Conservation (phyloP, 495 filamentous ascomycete species). For the Xylaria castorea region DNA sequence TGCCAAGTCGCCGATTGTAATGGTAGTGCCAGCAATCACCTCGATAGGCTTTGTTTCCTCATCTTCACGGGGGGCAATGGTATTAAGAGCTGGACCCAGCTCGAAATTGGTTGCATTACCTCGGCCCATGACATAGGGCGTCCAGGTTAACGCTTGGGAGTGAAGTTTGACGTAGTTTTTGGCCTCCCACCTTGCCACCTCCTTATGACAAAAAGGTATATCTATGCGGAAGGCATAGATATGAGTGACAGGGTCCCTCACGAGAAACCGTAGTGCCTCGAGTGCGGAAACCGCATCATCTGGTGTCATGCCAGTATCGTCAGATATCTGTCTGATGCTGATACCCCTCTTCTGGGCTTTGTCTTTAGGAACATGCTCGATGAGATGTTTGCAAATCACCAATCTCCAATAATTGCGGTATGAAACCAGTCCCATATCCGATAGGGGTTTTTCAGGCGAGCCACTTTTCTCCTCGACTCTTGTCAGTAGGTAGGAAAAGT, state of each 20-base stretch:
- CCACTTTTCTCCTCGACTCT: slow-evolving; percentile 92
- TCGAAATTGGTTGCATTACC: slow-evolving; percentile 85
- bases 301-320: slow-evolving; percentile 91
- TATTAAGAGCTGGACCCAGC: slow-evolving; percentile 78
- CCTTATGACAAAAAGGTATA: slow-evolving; percentile 78
- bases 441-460: slow-evolving; percentile 95
- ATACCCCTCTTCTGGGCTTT: slow-evolving; percentile 65
- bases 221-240: slow-evolving; percentile 89
- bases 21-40: slow-evolving; percentile 35
- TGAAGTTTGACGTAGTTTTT: slow-evolving; percentile 89
- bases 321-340: slow-evolving; percentile 81
- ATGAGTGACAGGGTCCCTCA: slow-evolving; percentile 86
- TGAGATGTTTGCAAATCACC: slow-evolving; percentile 77
- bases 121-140: slow-evolving; percentile 95
- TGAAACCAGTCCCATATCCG: slow-evolving; percentile 95
- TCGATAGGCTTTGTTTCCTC: slow-evolving; percentile 56
- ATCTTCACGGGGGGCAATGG: slow-evolving; percentile 83
- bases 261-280: slow-evolving; percentile 85
- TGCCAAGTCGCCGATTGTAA: slow-evolving; percentile 45
- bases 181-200: slow-evolving; percentile 82
- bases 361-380: slow-evolving; percentile 53
- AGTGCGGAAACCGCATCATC: slow-evolving; percentile 95
- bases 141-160: slow-evolving; percentile 84
- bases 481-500: slow-evolving; percentile 96
- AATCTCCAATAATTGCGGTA: slow-evolving; percentile 97